Evolutionary conservation across 345 rosid species (phyloP).

Genomic region (Syzygium grande): DNA sequence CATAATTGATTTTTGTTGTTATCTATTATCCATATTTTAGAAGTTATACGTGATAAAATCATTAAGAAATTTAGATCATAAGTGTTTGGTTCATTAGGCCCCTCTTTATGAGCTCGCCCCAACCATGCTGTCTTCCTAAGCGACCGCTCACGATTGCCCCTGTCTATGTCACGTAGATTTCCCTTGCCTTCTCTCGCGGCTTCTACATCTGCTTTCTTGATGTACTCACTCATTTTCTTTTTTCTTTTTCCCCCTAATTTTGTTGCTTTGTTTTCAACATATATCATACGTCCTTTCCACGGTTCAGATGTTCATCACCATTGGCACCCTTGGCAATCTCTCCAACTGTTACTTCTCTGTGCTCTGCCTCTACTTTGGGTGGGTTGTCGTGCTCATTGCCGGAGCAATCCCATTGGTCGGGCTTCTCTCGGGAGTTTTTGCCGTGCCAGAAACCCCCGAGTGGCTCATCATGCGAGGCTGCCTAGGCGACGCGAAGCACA

Average conservation of each 20-base stretch:
- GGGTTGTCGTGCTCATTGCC: neutral
- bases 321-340: neutral
- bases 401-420: neutral
- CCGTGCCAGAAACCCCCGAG: slow-evolving; percentile 79
- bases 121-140: too few relatives aligned
- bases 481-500: slow-evolving; percentile 54
- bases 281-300: neutral
- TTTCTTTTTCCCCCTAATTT: too few relatives aligned
- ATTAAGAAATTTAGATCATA: too few relatives aligned
- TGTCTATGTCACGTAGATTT: too few relatives aligned
- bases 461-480: slow-evolving; percentile 85
- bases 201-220: neutral
- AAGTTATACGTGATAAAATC: too few relatives aligned
- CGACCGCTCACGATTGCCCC: too few relatives aligned
- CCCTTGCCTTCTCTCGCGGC: neutral
- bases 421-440: neutral
- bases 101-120: too few relatives aligned
- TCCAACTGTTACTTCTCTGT: neutral
- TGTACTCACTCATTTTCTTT: neutral
- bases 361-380: neutral
- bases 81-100: too few relatives aligned
- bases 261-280: neutral
- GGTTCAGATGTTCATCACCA: neutral
- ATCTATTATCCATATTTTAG: too few relatives aligned
- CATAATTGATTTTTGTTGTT: too few relatives aligned